Base-by-base conservation (phyloP, 192 early-diverging fungal genomes). In the Coemansia sp. region DNA sequence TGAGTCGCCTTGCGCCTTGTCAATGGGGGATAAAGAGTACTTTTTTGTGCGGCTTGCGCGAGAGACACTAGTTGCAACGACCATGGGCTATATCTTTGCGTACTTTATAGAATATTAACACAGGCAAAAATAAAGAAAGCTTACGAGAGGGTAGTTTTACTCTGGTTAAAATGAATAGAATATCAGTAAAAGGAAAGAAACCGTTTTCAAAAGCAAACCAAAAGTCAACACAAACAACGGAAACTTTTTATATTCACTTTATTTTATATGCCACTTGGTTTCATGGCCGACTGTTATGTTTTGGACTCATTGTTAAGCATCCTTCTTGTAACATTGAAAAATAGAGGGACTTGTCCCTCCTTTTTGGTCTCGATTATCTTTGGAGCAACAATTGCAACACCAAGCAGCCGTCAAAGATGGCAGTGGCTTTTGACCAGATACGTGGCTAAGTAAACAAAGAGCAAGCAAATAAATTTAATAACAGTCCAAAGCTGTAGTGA, bases 1-100 rank as follows among this genome's bases (percentile, higher is more conserved):
- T n/a, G 66, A 67, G 57, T 67, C 47, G 5, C 66, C 66, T 15
- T 67, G 66, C 13, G 66, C 66, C 21, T 51, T 3, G 19, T 67
- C 66, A 13, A 67, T 67, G 16, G 66, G 66, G 16, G 57, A 45
- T 26, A 67, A 46, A 18, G 45, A 21, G 59, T 67, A 67, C 46
- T 59, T 15, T 11, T 59, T 5, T 59, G 57, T 41, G 57, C 32
- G 37, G 19, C 7, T 54, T 54, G 6, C 51, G 15, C 51, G 26
- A 13, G 19, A 1, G 15, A 8, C 9, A 26, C 39, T 22, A 10
- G 39, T 59, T 40, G 57, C 57, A 59, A 59, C 39, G 16, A 59
- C 57, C 57, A 59, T 59, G 51, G 51, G 9, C 6, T 26, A 54
- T 26, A 6, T 26, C 5, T 54, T 10, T 21, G 10, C 26, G 26